Base-by-base conservation (phyloP, 2,329 filamentous ascomycete genomes). In the Ophiocordyceps robertsii region DNA sequence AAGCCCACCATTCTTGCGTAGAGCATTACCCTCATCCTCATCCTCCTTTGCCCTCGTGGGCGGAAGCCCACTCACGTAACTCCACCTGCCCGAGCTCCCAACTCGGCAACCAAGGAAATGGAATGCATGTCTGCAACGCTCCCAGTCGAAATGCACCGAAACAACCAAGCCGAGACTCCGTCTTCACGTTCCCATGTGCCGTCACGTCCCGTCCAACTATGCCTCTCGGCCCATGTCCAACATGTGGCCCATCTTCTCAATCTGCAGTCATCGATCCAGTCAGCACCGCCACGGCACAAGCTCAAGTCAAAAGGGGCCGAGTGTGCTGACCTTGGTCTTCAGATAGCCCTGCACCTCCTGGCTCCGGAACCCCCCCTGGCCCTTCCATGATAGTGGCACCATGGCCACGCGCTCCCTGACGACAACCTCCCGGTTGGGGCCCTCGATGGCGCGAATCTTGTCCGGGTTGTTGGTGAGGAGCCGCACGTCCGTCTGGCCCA, bases 381-480 rank as follows among this genome's bases (percentile, higher is more conserved):
- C 86, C 57, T 84, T 84, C 92, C 92, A 98, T 10, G 87, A 89
- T 46, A 96, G 60, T 3, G 92, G 92, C 44, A 98, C 81, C 92
- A 98, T 98, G 2, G 89, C 82, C 12, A 98, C 89, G 38, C 92
- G 69, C 63, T 96, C 90, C 50, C 75, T 84, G 2, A 98, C 92
- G 9, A 83, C 73, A 12, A 98, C 73, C 64, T 98, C 90, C 11
- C 88, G 70, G 50, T 85, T 85, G 0, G 89, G 89, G 0, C 92
- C 92, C 60, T 98, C 92, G 1, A 98, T 84, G 0, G 92, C 92
- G 14, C 87, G 72, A 36, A 98, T 85, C 68, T 98, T 98, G 53
- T 98, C 92, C 0, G 92, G 92, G 55, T 98, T 98, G 60, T 98
- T 98, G 10, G 92, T 98, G 53, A 98, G 66, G 40, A 98, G 66